A percentile compares a stretch with the other conserved stretches of the same genome.
Evolutionary conservation across 257 asterid species (phyloP).

Genomic region (Ballota nigra): DNA sequence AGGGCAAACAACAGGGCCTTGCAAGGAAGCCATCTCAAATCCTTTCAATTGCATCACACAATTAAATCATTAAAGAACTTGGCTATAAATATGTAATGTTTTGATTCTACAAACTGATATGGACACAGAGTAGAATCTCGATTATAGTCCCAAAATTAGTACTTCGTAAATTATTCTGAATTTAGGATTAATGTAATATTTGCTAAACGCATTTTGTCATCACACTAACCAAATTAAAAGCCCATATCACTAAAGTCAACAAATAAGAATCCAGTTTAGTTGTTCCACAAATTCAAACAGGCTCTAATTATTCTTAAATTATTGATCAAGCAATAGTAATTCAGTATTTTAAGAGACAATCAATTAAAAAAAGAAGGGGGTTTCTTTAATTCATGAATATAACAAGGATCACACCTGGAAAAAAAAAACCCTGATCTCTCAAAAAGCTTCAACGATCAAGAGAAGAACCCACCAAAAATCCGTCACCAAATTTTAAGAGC

Average conservation of each 20-base stretch:
- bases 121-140: not conserved
- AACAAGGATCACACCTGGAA: constrained; percentile 38
- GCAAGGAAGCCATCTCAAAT: constrained; percentile 64
- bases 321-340: constrained; percentile 2
- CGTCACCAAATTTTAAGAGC: not conserved
- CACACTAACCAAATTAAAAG: not conserved
- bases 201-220: not conserved
- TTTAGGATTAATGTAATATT: not conserved
- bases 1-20: constrained; percentile 75
- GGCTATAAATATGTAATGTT: not conserved
- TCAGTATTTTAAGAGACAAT: not conserved
- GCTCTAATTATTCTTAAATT: constrained; percentile 3
- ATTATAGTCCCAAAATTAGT: not conserved
- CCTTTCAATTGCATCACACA: constrained; percentile 27
- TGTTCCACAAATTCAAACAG: not conserved
- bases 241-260: constrained; percentile 1
- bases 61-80: not conserved
- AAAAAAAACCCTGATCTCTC: constrained; percentile 23
- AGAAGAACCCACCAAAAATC: constrained; percentile 31
- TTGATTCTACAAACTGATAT: not conserved
- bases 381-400: not conserved
- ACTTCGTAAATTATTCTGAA: not conserved
- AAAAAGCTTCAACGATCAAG: constrained; percentile 26
- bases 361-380: not conserved
- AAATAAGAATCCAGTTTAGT: constrained; percentile 1